Base-by-base conservation (phyloP, 768 basidiomycete species). In the Rubroboletus pulcherrimus region DNA sequence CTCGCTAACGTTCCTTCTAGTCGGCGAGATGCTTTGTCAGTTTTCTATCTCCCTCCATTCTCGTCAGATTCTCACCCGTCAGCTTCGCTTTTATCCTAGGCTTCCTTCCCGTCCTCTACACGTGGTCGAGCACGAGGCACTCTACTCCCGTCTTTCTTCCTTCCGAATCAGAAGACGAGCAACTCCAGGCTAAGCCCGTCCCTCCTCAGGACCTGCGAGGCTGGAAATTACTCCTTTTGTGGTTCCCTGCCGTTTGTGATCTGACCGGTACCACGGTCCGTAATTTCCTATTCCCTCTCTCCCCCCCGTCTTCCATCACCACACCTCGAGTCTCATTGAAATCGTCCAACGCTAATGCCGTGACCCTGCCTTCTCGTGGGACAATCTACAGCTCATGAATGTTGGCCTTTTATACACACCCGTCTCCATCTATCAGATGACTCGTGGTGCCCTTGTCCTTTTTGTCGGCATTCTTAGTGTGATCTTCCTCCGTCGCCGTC, bases 361-460 rank as follows among this genome's bases (percentile, higher is more conserved):
- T 53, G 47, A 45, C 53, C 53, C 46, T 51, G 5, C 29, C 50
- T 62, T 58, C 48, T 47, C 43, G 45, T 54, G 57, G 51, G 49
- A 54, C 49, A 54, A 45, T 62, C 40, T 59, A 63, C 68, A 79
- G 75, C 75, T 97, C 61, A 98, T 98, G 97, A 97, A 97, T 68
- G 79, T 96, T 61, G 97, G 97, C 52, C 81, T 99, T 45, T 81
- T 99, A 37, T 93, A 95, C 72, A 95, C 94, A 1, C 96, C 96
- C 30, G 97, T 99, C 52, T 94, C 91, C 41, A 93, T 98, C 63
- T 98, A 92, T 77, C 96, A 97, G 73, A 96, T 97, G 94, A 92
- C 87, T 57, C 85, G 89, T 55, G 94, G 95, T 49, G 89, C 93
- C 41, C 84, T 97, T 54, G 93, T 97, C 46, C 81, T 96, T 51